A percentile compares a stretch with the other conserved stretches of the same genome.
Evolutionary conservation across 805 yeast species (phyloP).

Genomic region (Sporopachydermia quercuum): DNA sequence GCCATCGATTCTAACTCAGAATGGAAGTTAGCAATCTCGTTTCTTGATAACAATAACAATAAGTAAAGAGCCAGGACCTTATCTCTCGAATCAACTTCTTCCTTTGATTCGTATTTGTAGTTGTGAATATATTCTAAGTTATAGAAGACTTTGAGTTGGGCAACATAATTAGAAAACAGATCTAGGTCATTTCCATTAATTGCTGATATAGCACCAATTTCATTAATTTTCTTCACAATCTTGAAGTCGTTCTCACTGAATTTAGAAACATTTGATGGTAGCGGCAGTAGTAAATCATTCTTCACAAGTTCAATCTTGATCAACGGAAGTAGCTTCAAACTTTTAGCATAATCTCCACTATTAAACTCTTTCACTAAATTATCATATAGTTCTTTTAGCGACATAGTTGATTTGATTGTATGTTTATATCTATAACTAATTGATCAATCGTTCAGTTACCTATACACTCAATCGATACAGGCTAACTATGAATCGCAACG

Average conservation of each 20-base stretch:
- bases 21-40: conserved; percentile 79
- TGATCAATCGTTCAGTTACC: no score
- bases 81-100: conserved; percentile 38
- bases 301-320: conserved; percentile 71
- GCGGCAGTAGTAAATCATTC: conserved; percentile 62
- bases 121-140: conserved; percentile 18
- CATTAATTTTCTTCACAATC: conserved; percentile 71
- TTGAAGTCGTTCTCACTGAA: conserved; percentile 38
- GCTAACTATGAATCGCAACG: no score
- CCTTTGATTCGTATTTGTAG: conserved; percentile 17
- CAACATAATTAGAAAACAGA: conserved; percentile 56
- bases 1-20: conserved; percentile 69
- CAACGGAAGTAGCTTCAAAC: conserved; percentile 48
- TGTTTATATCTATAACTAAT: no score
- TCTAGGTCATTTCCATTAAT: conserved; percentile 47
- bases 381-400: conserved; percentile 54
- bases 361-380: conserved; percentile 55
- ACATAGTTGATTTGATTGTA: no score
- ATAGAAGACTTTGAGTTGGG: conserved; percentile 71
- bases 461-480: no score
- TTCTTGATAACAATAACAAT: conserved; percentile 63
- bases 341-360: conserved; percentile 41
- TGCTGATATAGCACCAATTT: conserved; percentile 74
- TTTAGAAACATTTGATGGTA: conserved; percentile 19
- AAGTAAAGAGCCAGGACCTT: conserved; percentile 67